Evolutionary conservation across 2,329 filamentous ascomycete species (phyloP).

Genomic region (Aspergillus phoenicis): DNA sequence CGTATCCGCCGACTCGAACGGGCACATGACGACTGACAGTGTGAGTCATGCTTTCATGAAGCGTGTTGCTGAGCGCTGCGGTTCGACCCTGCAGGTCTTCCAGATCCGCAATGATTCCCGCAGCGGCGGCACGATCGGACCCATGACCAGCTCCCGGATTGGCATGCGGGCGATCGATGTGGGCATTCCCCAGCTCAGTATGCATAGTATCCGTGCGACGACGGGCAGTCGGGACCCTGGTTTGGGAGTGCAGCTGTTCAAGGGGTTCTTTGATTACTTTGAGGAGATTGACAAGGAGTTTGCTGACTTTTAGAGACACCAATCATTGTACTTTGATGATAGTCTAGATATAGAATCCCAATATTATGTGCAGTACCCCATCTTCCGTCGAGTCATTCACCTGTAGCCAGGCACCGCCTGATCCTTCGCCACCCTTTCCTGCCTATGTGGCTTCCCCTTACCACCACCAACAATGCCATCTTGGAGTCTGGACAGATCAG

Average conservation of each 20-base stretch:
- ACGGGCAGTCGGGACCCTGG: conserved; percentile 85
- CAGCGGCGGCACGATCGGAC: conserved; percentile 92
- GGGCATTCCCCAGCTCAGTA: conserved; percentile 86
- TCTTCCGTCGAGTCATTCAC: too few relatives aligned
- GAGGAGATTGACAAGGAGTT: conserved; percentile 85
- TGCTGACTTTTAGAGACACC: conserved; percentile 35
- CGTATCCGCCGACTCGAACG: conserved; percentile 81
- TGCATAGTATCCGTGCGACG: conserved; percentile 90
- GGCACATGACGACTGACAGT: conserved; percentile 93
- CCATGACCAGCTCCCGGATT: conserved; percentile 78
- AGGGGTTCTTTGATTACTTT: conserved; percentile 84
- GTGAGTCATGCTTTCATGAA: conserved; percentile 80
- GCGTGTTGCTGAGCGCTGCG: conserved; percentile 74
- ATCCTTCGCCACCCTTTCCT: too few relatives aligned
- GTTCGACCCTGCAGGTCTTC: conserved; percentile 77
- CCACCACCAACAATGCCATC: too few relatives aligned
- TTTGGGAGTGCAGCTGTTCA: conserved; percentile 83
- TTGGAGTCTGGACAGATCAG: too few relatives aligned
- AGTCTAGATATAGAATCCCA: too few relatives aligned
- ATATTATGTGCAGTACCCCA: too few relatives aligned
- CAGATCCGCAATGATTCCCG: conserved; percentile 92
- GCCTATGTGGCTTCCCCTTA: too few relatives aligned
- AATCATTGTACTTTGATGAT: too few relatives aligned
- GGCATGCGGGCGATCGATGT: conserved; percentile 84
- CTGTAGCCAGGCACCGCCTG: too few relatives aligned